Percentiles rank a stretch among this genome's conserved stretches.
Evolutionary conservation across 78 protist species (phyloP).

Genomic region (Creolimax fragrantissima): DNA sequence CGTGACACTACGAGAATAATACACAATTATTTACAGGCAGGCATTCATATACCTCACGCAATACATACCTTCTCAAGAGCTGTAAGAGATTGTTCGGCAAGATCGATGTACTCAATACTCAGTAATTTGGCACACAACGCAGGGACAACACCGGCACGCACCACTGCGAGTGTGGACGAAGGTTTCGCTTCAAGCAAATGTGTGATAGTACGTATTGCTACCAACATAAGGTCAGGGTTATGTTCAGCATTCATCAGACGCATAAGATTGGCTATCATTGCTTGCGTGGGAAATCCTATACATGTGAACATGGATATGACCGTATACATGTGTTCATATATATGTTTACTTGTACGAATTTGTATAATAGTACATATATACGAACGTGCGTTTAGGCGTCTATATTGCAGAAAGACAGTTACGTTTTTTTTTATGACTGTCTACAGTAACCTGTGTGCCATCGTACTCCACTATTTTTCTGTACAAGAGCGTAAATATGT

Average conservation of each 20-base stretch:
- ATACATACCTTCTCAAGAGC: conserved; percentile 64
- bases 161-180: conserved; percentile 16
- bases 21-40: background rate
- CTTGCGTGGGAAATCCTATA: conserved; percentile 36
- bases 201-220: conserved; percentile 60
- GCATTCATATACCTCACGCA: conserved; percentile 38
- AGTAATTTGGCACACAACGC: conserved; percentile 58
- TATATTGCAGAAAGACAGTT: too few relatives aligned
- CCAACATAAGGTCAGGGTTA: conserved; percentile 63
- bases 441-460: too few relatives aligned
- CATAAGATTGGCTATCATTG: conserved; percentile 37
- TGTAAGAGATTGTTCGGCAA: conserved; percentile 80
- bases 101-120: conserved; percentile 73
- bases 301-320: too few relatives aligned
- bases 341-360: too few relatives aligned
- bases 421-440: too few relatives aligned
- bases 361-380: too few relatives aligned
- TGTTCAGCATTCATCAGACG: conserved; percentile 41
- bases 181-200: conserved; percentile 74
- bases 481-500: too few relatives aligned
- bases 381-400: too few relatives aligned
- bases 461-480: too few relatives aligned
- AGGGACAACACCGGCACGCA: conserved; percentile 41
- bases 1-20: too few relatives aligned
- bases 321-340: too few relatives aligned